These are phyloP conservation scores for Pichia kluyveri DNA, from an alignment of 805 yeast genomes.

Conservation along the genomic window DNA sequence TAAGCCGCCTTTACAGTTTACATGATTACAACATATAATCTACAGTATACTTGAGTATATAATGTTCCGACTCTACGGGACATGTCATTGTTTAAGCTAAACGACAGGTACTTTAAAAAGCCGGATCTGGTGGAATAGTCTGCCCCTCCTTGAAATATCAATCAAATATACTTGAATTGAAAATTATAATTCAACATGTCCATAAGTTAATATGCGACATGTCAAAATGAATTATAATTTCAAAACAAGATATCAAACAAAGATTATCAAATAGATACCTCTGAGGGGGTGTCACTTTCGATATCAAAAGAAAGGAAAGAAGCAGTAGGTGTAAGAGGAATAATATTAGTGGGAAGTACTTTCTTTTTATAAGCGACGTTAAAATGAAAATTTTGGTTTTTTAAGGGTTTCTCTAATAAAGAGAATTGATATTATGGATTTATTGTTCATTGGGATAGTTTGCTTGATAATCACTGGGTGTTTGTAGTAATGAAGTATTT, in stretches of 20 bases:
- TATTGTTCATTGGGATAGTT: no score
- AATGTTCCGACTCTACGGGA: conserved; percentile 12
- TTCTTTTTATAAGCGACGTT: neutral
- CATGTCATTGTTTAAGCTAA: neutral
- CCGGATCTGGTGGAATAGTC: neutral
- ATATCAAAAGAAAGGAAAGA: conserved; percentile 4
- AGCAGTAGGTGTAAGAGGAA: neutral
- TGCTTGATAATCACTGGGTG: no score
- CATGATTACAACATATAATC: no score
- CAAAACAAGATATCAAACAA: no score
- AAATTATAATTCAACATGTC: neutral
- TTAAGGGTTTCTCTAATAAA: no score
- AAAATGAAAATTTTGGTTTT: no score
- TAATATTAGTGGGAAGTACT: neutral
- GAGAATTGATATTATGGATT: no score
- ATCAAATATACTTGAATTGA: neutral
- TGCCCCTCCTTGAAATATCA: neutral
- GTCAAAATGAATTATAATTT: neutral
- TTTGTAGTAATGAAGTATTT: no score
- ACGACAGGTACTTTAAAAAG: conserved; percentile 1
- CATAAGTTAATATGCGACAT: neutral
- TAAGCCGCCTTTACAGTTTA: no score
- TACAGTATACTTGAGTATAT: no score
- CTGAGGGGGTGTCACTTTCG: conserved; percentile 12
- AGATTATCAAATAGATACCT: neutral